Conservation (phyloP, 495 filamentous ascomycete species). For the Penicillium canariense region DNA sequence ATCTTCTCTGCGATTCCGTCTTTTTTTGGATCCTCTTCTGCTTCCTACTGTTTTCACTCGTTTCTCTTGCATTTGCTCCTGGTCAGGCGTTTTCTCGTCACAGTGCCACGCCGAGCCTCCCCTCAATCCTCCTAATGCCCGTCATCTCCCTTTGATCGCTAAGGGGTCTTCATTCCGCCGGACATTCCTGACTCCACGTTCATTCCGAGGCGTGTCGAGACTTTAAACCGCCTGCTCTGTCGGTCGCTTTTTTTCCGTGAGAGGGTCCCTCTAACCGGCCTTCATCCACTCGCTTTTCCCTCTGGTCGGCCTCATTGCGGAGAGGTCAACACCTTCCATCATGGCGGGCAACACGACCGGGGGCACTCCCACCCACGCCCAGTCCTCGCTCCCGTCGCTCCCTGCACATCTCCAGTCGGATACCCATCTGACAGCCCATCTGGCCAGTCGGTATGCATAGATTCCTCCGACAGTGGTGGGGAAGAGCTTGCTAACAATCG, state of each 20-base stretch:
- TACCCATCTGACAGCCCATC: slow-evolving; percentile 90
- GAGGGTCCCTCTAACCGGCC: slow-evolving; percentile 3
- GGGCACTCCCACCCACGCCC: slow-evolving; percentile 65
- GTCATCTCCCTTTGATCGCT: slow-evolving; percentile 15
- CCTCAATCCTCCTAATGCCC: neutral
- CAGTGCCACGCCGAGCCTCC: neutral
- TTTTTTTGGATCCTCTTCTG: neutral
- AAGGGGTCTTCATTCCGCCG: slow-evolving; percentile 24
- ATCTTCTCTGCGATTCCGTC: slow-evolving; percentile 1
- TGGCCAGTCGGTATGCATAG: slow-evolving; percentile 73
- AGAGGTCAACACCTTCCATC: slow-evolving; percentile 18
- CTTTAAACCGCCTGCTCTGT: slow-evolving; percentile 5
- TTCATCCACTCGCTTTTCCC: slow-evolving; percentile 21
- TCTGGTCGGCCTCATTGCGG: slow-evolving; percentile 16
- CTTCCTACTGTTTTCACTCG: neutral
- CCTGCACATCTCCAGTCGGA: slow-evolving; percentile 93
- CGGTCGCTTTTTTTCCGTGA: neutral
- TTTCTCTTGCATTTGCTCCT: neutral
- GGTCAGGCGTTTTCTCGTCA: neutral
- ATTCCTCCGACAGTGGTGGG: neutral
- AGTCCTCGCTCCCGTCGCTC: slow-evolving; percentile 82
- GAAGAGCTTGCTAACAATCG: slow-evolving; percentile 14
- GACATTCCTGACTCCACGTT: slow-evolving; percentile 29
- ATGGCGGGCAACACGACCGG: slow-evolving; percentile 40
- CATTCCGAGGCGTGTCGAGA: slow-evolving; percentile 21